Percentiles rank a stretch among this genome's conserved stretches.
Evolutionary conservation across 306 rosid genomes (phyloP).

Genomic region (Inga laurina): DNA sequence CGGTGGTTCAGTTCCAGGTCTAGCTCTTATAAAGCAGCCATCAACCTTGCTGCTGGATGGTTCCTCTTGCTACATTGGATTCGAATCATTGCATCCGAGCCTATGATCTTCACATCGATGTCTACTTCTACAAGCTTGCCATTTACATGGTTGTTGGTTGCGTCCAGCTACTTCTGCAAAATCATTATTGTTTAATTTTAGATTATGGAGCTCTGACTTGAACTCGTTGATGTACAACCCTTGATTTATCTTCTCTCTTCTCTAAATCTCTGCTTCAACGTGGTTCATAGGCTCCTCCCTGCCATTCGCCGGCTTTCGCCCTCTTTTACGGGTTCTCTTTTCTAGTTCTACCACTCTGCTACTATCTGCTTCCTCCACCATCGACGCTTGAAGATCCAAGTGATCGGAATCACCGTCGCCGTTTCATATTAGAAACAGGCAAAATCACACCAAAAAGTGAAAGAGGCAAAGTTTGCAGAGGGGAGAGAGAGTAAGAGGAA

Average conservation of each 20-base stretch:
- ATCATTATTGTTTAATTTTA: slow-evolving; percentile 66
- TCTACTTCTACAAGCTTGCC: slow-evolving; percentile 58
- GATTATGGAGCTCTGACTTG: slow-evolving; percentile 62
- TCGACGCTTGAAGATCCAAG: slow-evolving; percentile 90
- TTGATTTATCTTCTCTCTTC: slow-evolving; percentile 92
- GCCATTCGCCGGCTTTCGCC: slow-evolving; percentile 92
- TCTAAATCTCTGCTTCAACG: slow-evolving; percentile 87
- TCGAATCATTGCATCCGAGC: slow-evolving; percentile 93
- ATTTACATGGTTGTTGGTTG: slow-evolving; percentile 19
- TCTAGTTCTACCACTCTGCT: slow-evolving; percentile 79
- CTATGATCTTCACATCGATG: slow-evolving; percentile 87
- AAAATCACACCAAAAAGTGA: slow-evolving; percentile 70
- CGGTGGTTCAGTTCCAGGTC: slow-evolving; percentile 84
- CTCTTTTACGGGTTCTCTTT: slow-evolving; percentile 79
- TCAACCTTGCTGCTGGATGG: slow-evolving; percentile 81
- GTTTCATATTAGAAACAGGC: slow-evolving; percentile 51
- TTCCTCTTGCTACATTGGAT: slow-evolving; percentile 83
- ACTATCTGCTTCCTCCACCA: slow-evolving; percentile 69
- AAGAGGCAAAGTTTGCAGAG: no score
- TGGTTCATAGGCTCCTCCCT: slow-evolving; percentile 93
- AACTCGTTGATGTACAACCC: slow-evolving; percentile 87
- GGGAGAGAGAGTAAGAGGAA: no score
- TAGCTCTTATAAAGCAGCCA: slow-evolving; percentile 83
- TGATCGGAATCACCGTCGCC: slow-evolving; percentile 57
- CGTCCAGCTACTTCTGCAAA: slow-evolving; percentile 59